These are phyloP conservation scores for Lentinula boryana DNA, from an alignment of 768 basidiomycete species.

Conservation along the genomic window DNA sequence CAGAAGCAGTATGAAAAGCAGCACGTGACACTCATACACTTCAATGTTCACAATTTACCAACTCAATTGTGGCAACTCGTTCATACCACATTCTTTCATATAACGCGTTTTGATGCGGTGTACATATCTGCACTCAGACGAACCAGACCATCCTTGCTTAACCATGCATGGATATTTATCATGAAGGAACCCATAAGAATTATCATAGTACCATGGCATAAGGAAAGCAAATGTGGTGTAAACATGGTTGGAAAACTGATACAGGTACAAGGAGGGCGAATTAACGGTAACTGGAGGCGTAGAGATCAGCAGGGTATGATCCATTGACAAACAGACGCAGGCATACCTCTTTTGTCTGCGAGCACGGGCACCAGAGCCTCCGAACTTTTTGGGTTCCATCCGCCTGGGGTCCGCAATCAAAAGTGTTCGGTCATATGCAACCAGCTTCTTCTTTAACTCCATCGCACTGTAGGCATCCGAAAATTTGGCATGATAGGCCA, in stretches of 20 bases:
- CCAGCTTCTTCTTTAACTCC: constrained; percentile 97
- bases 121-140: too few relatives aligned
- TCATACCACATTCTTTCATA: too few relatives aligned
- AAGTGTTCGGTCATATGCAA: constrained; percentile 89
- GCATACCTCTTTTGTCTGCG: constrained; percentile 94
- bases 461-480: constrained; percentile 95
- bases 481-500: constrained; percentile 99
- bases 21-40: not conserved
- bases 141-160: too few relatives aligned
- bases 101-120: too few relatives aligned
- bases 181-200: constrained; percentile 4
- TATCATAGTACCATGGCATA: constrained; percentile 6
- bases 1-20: not conserved
- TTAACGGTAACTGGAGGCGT: constrained; percentile 69
- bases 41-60: too few relatives aligned
- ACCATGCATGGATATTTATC: too few relatives aligned
- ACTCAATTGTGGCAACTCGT: too few relatives aligned
- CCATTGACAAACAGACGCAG: not conserved
- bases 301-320: constrained; percentile 7
- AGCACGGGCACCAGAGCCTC: constrained; percentile 96
- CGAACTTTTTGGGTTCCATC: constrained; percentile 99
- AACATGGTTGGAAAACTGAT: constrained; percentile 14
- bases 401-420: constrained; percentile 93
- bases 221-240: not conserved
- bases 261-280: constrained; percentile 34